A percentile compares a stretch with the other conserved stretches of the same genome.
phyloP scores from a whole-genome alignment of 805 yeast species.

The Torulaspora delbrueckii region DNA sequence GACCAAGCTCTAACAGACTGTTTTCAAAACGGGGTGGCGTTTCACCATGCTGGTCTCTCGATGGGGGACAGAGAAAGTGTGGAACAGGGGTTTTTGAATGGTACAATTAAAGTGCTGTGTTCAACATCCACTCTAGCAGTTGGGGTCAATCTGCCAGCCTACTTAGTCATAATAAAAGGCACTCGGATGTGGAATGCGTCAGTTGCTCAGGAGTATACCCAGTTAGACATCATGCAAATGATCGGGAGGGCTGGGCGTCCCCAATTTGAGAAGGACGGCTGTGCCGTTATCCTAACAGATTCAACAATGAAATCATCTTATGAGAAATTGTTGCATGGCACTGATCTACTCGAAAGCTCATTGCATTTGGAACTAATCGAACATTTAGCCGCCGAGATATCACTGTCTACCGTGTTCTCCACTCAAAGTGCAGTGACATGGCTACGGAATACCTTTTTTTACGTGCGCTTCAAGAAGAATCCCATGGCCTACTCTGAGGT shows the following conservation, averaged over 20 bases:
- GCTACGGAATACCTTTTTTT: slow-evolving; percentile 48
- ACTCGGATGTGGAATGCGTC: slow-evolving; percentile 54
- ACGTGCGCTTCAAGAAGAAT: slow-evolving; percentile 40
- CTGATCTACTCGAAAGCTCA: slow-evolving; percentile 45
- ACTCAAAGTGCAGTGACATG: slow-evolving; percentile 41
- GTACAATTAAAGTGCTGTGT: slow-evolving; percentile 43
- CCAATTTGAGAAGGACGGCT: slow-evolving; percentile 47
- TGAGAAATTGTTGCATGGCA: slow-evolving; percentile 40
- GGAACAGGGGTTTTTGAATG: slow-evolving; percentile 43
- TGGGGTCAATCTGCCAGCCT: slow-evolving; percentile 60
- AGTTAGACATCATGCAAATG: slow-evolving; percentile 56
- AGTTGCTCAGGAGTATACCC: slow-evolving; percentile 48
- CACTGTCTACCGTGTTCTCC: slow-evolving; percentile 38
- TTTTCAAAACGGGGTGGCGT: slow-evolving; percentile 41
- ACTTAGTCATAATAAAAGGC: slow-evolving; percentile 55
- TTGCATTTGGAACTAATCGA: slow-evolving; percentile 40
- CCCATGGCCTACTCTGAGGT: slow-evolving; percentile 39
- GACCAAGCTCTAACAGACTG: slow-evolving; percentile 17
- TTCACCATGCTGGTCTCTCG: slow-evolving; percentile 56
- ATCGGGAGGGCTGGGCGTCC: slow-evolving; percentile 65
- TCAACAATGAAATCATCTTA: slow-evolving; percentile 35
- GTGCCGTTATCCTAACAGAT: slow-evolving; percentile 47
- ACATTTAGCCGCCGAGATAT: slow-evolving; percentile 43
- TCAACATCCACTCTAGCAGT: slow-evolving; percentile 58
- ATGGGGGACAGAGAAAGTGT: slow-evolving; percentile 43